Conservation (phyloP, 805 yeast genomes). For the Lipomyces spencermartinsiae region DNA sequence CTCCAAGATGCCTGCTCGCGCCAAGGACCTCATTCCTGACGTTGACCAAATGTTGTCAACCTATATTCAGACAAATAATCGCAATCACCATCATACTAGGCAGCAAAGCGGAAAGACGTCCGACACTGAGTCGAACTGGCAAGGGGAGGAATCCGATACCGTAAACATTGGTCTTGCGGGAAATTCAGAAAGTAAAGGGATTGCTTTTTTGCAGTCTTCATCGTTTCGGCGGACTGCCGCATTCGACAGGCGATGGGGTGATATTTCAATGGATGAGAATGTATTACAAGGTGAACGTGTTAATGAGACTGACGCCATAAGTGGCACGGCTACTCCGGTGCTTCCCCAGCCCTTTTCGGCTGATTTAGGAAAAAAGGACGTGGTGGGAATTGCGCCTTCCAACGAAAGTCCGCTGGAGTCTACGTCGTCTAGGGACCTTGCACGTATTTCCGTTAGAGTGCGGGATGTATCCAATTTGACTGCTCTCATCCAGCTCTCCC, state of each 20-base stretch:
- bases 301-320: background rate
- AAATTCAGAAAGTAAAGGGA: conserved; percentile 31
- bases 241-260: conserved; percentile 30
- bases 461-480: conserved; percentile 38
- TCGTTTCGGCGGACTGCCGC: conserved; percentile 26
- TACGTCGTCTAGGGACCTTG: conserved; percentile 13
- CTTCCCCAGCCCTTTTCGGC: background rate
- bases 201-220: conserved; percentile 32
- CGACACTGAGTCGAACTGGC: conserved; percentile 14
- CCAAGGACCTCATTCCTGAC: conserved; percentile 28
- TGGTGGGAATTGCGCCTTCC: background rate
- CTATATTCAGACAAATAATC: conserved; percentile 24
- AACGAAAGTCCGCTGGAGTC: background rate
- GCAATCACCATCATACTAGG: conserved; percentile 7
- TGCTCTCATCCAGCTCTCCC: conserved; percentile 43
- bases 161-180: conserved; percentile 34
- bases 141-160: conserved; percentile 10
- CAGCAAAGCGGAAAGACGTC: conserved; percentile 8
- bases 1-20: conserved; percentile 38
- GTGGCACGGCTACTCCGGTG: background rate
- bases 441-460: conserved; percentile 10
- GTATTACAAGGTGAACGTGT: conserved; percentile 17
- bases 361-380: background rate
- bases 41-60: conserved; percentile 31
- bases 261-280: conserved; percentile 29